Evolutionary conservation across 208 protist species (phyloP), one percentile per base, ranked within the genome.

Genomic region (Trypanosoma cruzi): DNA sequence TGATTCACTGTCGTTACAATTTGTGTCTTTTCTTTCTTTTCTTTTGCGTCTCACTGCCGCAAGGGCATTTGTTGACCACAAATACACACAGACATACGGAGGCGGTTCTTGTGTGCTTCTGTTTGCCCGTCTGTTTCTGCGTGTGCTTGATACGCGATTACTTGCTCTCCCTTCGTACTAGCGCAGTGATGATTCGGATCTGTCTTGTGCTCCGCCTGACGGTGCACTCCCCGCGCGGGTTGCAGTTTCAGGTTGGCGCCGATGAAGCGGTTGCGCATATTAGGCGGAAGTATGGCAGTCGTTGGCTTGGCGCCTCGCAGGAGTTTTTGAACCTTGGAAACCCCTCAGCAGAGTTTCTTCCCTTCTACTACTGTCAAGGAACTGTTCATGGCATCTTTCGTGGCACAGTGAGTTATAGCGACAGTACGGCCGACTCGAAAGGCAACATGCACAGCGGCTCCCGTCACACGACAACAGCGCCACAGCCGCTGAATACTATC

Each of bases 321-420:
- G 80, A 93, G 37, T 92, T 84, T 56, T 57, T 96, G 18, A 36
- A 76, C 6, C 54, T 96, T 0, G 31, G 61, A n/a, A 22, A 56
- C 13, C 86, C 91, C 1, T 79, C 77, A 13, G 84, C 84, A n/a
- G 86, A 96, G 77, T 96, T 94, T 68, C 59, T 96, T 24, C 91
- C 91, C 11, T 96, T 96, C 63, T 96, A 93, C 73, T 80, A 92
- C 42, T 94, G 86, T 77, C 80, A 77, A 20, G 91, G 91, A 20
- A 66, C 26, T 34, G 76, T 93, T 44, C 61, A 74, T 22, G 86
- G 75, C 29, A 79, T 62, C 18, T 96, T 86, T 62, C 81, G 80
- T 0, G 91, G 77, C 16, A 77, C 46, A 13, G 79, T 91, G 37
- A 71, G 50, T 26, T 94, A 93, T 63, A 81, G 62, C 62, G 58